These are phyloP conservation scores for Teratosphaeria pseudoeucalypti DNA, from an alignment of 2,329 filamentous ascomycete species.

Conservation along the genomic window DNA sequence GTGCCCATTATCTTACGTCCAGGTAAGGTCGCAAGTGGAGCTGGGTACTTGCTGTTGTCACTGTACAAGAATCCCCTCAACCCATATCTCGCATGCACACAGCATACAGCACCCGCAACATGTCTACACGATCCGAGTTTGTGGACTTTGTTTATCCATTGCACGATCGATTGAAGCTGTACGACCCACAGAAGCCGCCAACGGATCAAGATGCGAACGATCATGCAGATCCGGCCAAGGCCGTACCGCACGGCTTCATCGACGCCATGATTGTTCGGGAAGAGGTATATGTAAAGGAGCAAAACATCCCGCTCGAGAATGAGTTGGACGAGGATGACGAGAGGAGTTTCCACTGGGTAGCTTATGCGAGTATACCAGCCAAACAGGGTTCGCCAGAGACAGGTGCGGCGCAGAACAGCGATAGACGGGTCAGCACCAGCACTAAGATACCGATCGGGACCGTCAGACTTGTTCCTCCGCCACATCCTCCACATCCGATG, in stretches of 20 bases:
- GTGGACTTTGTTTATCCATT: slow-evolving; percentile 23
- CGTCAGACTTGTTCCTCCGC: slow-evolving; percentile 71
- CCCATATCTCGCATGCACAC: background rate
- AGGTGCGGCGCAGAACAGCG: slow-evolving; percentile 18
- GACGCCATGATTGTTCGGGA: slow-evolving; percentile 50
- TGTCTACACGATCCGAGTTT: slow-evolving; percentile 17
- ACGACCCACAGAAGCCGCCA: slow-evolving; percentile 18
- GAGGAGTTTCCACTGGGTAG: slow-evolving; percentile 75
- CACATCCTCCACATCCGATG: slow-evolving; percentile 40
- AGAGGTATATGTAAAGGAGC: slow-evolving; percentile 48
- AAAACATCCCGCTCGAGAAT: slow-evolving; percentile 47
- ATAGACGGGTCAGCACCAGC: slow-evolving; percentile 28
- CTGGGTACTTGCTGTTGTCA: background rate
- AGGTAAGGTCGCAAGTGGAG: background rate
- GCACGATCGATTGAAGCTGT: slow-evolving; percentile 20
- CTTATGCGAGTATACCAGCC: slow-evolving; percentile 55
- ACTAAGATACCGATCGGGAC: slow-evolving; percentile 56
- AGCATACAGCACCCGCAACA: slow-evolving; percentile 2
- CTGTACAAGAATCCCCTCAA: background rate
- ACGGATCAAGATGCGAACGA: slow-evolving; percentile 22
- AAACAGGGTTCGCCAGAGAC: slow-evolving; percentile 15
- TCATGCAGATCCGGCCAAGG: slow-evolving; percentile 19
- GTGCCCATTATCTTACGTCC: background rate
- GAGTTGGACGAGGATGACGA: slow-evolving; percentile 76
- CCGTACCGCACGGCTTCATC: slow-evolving; percentile 35